These are phyloP conservation scores for Plasmodium inui DNA, from an alignment of 169 alveolate genomes.

Conservation along the genomic window DNA sequence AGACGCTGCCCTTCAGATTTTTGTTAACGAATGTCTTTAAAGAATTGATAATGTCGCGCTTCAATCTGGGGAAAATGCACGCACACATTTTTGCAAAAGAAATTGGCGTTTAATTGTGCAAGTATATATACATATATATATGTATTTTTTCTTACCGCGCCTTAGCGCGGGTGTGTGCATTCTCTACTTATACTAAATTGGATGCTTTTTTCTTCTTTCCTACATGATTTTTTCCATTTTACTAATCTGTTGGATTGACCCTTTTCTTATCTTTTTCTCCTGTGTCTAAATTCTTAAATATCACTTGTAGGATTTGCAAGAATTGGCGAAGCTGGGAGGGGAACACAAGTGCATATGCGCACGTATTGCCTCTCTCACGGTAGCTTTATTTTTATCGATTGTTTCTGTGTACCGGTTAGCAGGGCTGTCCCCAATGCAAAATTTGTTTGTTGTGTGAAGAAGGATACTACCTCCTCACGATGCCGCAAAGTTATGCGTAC, in stretches of 20 bases:
- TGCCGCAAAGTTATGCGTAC: neutral
- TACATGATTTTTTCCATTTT: constrained; percentile 6
- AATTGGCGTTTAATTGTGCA: neutral
- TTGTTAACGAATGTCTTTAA: constrained; percentile 37
- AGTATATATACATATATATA: neutral
- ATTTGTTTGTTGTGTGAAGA: neutral
- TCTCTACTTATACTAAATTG: neutral
- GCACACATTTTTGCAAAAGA: neutral
- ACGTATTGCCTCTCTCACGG: neutral
- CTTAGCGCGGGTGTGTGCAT: neutral
- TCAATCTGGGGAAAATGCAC: constrained; percentile 25
- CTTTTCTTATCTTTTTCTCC: neutral
- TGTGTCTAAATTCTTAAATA: neutral
- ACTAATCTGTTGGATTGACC: neutral
- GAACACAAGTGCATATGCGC: neutral
- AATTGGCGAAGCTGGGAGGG: neutral
- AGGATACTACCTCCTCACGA: neutral
- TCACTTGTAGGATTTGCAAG: neutral
- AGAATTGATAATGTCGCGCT: constrained; percentile 39
- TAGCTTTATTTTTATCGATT: neutral
- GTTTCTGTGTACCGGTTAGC: neutral
- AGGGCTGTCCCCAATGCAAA: neutral
- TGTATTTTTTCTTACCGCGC: neutral
- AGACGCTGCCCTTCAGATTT: constrained; percentile 20
- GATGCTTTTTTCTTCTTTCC: neutral